Evolutionary conservation across 352 stramenopile genomes (phyloP), one percentile per base, ranked within the genome.

Genomic region (Pythium aristosporum): DNA sequence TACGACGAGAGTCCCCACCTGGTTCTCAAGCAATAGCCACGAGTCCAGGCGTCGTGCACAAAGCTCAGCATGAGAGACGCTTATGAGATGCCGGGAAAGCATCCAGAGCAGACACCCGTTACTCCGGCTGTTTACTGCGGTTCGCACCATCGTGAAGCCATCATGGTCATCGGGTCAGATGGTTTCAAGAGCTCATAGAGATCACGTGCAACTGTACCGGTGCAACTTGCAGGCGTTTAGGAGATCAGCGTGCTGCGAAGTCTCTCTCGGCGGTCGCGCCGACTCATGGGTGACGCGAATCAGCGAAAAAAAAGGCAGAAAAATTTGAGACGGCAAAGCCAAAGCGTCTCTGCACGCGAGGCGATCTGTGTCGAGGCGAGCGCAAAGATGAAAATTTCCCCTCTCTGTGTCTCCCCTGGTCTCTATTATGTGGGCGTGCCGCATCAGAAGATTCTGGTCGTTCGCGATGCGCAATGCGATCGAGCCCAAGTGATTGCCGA

Each of bases 61-160:
- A 16, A 39, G 48, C 20, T 25, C 20, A 15, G 28, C 48, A 54
- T 21, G 48, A 54, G 48, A 25, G 28, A 46, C 39, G 32, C 48
- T 54, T 25, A 10, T 13, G 28, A 28, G 4, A 13, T 41, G 12
- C 5, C 32, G 20, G 13, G 48, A 54, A 54, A 41, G 25, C 48
- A 41, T 32, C 48, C 48, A 54, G 48, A 54, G 13, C 28, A 12
- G 48, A 39, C 48, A 54, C 32, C 13, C 5, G 28, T 54, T 54
- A 23, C 8, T 54, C 48, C 15, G 48, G 48, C 48, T 54, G 48
- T 54, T 39, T 25, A 23, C 2, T 18, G 4, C 16, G 6, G 43
- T 54, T 41, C 48, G 48, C 32, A 25, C 12, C 16, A 41, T 54
- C 28, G 48, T 54, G 25, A 20, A 54, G 48, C 48, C 48, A 54